Conservation (phyloP, 768 basidiomycete species). For the Suillus plorans region DNA sequence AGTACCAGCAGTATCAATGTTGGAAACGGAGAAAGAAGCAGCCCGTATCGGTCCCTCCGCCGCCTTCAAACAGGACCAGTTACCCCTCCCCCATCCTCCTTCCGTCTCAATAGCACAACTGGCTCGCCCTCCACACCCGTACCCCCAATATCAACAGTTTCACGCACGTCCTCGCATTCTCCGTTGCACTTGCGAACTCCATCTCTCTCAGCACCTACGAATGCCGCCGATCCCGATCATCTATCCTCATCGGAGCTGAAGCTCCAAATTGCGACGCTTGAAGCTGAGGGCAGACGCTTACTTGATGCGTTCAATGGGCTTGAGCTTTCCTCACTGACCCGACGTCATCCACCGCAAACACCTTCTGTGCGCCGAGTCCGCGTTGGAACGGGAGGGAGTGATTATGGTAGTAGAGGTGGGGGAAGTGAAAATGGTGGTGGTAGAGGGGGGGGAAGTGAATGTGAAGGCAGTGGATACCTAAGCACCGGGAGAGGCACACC, state of each 20-base stretch:
- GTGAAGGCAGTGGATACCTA: constrained; percentile 15
- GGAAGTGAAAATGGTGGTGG: constrained; percentile 10
- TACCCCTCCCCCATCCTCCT: constrained; percentile 58
- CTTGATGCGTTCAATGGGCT: constrained; percentile 81
- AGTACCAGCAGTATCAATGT: constrained; percentile 1
- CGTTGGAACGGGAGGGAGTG: constrained; percentile 24
- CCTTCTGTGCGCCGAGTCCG: constrained; percentile 26
- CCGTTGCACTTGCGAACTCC: constrained; percentile 39
- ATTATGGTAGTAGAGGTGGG: constrained; percentile 20
- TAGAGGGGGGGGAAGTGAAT: constrained; percentile 27
- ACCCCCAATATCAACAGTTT: constrained; percentile 33
- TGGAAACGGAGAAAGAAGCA: constrained; percentile 23
- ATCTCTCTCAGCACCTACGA: constrained; percentile 31
- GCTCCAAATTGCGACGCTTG: constrained; percentile 65
- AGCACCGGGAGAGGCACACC: constrained; percentile 32
- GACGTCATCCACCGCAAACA: constrained; percentile 30
- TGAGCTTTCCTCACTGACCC: constrained; percentile 65
- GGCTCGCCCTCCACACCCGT: constrained; percentile 35
- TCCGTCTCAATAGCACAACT: constrained; percentile 35
- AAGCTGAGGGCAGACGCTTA: constrained; percentile 67
- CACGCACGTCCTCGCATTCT: constrained; percentile 13
- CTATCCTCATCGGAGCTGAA: constrained; percentile 63
- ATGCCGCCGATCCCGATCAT: constrained; percentile 53
- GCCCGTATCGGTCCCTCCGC: constrained; percentile 46
- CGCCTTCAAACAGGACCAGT: constrained; percentile 26